Conservation (phyloP, 192 early-diverging fungal species). For the Coemansia sp. region DNA sequence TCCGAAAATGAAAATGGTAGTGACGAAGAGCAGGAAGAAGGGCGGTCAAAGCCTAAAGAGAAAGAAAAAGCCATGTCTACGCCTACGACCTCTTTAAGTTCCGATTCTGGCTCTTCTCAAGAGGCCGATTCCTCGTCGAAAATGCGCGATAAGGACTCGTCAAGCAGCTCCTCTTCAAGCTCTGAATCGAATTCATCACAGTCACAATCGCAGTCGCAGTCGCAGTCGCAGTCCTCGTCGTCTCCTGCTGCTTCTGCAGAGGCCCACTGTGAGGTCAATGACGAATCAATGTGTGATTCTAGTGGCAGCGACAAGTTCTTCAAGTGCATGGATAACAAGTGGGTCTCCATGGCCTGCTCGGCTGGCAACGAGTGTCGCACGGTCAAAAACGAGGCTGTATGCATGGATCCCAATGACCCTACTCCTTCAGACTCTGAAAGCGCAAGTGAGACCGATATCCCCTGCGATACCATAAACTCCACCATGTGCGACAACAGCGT, state of each 20-base stretch:
- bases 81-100: background rate
- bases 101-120: background rate
- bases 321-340: constrained; percentile 25
- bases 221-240: no score
- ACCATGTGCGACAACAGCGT: constrained; percentile 36
- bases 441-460: background rate
- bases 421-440: constrained; percentile 6
- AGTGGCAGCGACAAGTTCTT: constrained; percentile 19
- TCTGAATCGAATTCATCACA: background rate
- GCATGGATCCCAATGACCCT: constrained; percentile 28
- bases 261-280: constrained; percentile 18
- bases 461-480: constrained; percentile 32
- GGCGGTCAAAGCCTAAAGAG: background rate
- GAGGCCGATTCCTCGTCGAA: background rate
- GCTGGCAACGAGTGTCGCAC: constrained; percentile 31
- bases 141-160: background rate
- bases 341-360: constrained; percentile 27
- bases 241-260: background rate
- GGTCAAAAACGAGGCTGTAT: constrained; percentile 28
- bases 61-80: background rate
- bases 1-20: background rate
- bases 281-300: constrained; percentile 30
- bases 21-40: background rate
- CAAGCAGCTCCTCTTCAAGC: background rate
- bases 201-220: no score